Base-by-base conservation (phyloP, 2,329 filamentous ascomycete genomes). In the Colletotrichum euphorbiae region DNA sequence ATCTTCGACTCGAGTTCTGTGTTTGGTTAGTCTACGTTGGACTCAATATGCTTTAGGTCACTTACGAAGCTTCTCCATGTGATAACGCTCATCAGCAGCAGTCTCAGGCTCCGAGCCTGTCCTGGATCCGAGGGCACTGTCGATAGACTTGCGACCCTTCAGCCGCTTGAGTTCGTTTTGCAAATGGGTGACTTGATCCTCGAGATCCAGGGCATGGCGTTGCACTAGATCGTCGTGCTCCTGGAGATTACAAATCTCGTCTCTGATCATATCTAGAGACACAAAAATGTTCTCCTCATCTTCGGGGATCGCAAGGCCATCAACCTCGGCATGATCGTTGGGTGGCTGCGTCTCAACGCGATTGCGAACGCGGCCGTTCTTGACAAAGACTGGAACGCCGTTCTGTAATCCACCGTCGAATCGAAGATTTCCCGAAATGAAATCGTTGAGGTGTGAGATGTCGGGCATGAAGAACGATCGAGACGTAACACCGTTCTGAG, bases 181-280 rank as follows among this genome's bases (percentile, higher is more conserved):
- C 6, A 88, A 80, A 24, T 77, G 78, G 67, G 83, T 79, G 13
- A 88, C 82, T 71, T 88, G 83, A 24, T 81, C 77, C 71, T 87
- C 84, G 6, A 88, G 79, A 61, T 81, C 81, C 71, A 85, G 81
- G 9, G 86, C 85, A 73, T 87, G 85, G 56, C 82, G 82, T 58
- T 87, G 83, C 9, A 88, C 80, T 70, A 85, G 80, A 56, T 86
- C 85, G 67, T 88, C 84, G 70, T 87, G 85, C 45, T 87, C 84
- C 67, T 87, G 85, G 43, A 88, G 79, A 66, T 83, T 83, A 58
- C 85, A 75, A 48, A 87, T 85, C 73, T 88, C 85, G 46, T 87
- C 83, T 43, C 85, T 84, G 78, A 88, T 86, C 83, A 87, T 87
- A 83, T 88, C 86, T 80, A 88, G 82, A 8, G 86, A 88, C 45